Percentiles rank a stretch among this genome's conserved stretches.
Evolutionary conservation across 176 grass and related monocot species (phyloP).

Genomic region (Hordeum marinum): DNA sequence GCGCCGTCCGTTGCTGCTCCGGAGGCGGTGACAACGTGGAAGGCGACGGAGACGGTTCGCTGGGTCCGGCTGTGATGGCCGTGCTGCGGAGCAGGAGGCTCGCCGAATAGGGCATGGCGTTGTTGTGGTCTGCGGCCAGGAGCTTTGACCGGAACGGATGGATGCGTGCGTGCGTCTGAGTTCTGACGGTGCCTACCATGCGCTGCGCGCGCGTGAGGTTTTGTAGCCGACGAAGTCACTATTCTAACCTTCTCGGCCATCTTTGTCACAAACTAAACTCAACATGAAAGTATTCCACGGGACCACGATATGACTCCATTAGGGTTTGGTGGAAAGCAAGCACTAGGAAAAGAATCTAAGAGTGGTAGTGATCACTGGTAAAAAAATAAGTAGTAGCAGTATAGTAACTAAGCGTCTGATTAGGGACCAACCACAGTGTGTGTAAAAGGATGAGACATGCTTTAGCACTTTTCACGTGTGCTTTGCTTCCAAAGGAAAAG

Average conservation of each 20-base stretch:
- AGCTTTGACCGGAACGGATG: background rate
- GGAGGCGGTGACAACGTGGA: background rate
- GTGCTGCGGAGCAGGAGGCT: background rate
- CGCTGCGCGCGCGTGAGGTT: no score
- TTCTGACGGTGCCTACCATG: background rate
- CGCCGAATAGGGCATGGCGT: background rate
- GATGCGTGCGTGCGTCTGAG: background rate
- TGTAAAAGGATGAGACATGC: background rate
- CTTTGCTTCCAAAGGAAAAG: background rate
- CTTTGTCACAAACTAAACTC: no score
- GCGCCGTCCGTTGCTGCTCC: background rate
- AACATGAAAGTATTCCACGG: no score
- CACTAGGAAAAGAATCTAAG: no score
- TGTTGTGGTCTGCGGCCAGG: background rate
- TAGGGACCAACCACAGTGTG: background rate
- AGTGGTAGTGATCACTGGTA: no score
- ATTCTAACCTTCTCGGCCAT: no score
- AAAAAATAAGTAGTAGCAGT: no score
- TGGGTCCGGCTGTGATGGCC: background rate
- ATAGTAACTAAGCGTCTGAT: no score
- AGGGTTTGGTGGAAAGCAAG: no score
- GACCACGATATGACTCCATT: no score
- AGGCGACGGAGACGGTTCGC: background rate
- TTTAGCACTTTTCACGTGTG: background rate
- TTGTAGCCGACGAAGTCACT: no score